These are phyloP conservation scores for Leishmania mexicana DNA, from an alignment of 208 protist genomes.

Conservation along the genomic window DNA sequence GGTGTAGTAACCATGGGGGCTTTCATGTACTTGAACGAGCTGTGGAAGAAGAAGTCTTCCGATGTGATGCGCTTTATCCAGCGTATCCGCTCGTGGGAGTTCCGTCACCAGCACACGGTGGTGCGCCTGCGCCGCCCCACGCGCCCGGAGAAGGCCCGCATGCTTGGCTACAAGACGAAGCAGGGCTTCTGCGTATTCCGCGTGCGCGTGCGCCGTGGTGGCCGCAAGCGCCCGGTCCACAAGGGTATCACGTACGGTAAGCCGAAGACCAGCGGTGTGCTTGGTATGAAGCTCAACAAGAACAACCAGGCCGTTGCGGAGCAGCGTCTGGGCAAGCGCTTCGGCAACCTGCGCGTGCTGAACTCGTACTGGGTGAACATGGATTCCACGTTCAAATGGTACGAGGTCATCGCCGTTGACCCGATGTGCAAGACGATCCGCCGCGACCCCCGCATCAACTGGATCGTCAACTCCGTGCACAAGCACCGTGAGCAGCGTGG, in stretches of 20 bases:
- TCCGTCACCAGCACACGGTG: slow-evolving; percentile 95
- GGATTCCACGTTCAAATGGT: slow-evolving; percentile 98
- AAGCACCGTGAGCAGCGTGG: slow-evolving; percentile 99
- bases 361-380: slow-evolving; percentile 99
- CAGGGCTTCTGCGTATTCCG: slow-evolving; percentile 99
- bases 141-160: slow-evolving; percentile 99
- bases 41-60: slow-evolving; percentile 99
- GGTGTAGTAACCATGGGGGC: slow-evolving; percentile 92
- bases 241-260: slow-evolving; percentile 99
- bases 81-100: slow-evolving; percentile 99
- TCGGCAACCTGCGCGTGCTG: slow-evolving; percentile 98
- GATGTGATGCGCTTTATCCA: slow-evolving; percentile 99
- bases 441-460: slow-evolving; percentile 99
- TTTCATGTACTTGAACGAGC: slow-evolving; percentile 99
- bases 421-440: slow-evolving; percentile 97
- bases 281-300: slow-evolving; percentile 97
- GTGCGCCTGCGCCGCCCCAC: slow-evolving; percentile 96
- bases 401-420: slow-evolving; percentile 99
- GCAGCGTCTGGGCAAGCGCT: slow-evolving; percentile 96
- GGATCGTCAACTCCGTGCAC: slow-evolving; percentile 97
- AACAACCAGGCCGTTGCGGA: slow-evolving; percentile 97
- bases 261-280: slow-evolving; percentile 97
- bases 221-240: slow-evolving; percentile 96
- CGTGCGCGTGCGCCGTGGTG: slow-evolving; percentile 98
- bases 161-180: slow-evolving; percentile 99